A percentile compares a stretch with the other conserved stretches of the same genome.
phyloP scores from a whole-genome alignment of 495 filamentous ascomycete species.

The Neurospora terricola region DNA sequence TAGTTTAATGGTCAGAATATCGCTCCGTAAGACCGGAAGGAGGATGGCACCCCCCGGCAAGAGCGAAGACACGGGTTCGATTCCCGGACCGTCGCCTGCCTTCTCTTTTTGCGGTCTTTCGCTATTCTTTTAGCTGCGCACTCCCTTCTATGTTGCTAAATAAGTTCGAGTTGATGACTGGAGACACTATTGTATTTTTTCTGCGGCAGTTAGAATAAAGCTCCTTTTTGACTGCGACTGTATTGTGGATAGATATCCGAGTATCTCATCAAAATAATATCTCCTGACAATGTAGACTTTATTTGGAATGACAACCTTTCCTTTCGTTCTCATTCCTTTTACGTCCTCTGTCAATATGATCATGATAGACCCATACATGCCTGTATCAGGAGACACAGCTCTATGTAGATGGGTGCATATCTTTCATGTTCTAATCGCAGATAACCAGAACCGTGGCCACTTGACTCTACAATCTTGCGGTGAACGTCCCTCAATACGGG shows the following conservation, averaged over 20 bases:
- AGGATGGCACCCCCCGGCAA: not conserved
- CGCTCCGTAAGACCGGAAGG: not conserved
- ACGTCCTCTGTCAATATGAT: no score
- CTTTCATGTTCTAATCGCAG: not conserved
- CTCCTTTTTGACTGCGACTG: not conserved
- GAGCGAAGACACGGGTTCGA: not conserved
- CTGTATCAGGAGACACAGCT: not conserved
- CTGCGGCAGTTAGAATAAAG: not conserved
- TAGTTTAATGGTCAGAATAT: not conserved
- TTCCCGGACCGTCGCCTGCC: not conserved
- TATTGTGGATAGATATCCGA: not conserved
- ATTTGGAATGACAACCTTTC: no score
- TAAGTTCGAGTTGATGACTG: not conserved
- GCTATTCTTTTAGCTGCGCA: not conserved
- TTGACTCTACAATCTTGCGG: not conserved
- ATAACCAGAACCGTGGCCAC: not conserved
- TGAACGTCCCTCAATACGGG: no score
- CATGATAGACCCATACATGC: no score
- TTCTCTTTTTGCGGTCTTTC: not conserved
- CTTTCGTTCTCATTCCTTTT: no score
- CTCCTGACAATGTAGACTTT: no score
- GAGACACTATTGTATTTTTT: not conserved
- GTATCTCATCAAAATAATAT: not conserved
- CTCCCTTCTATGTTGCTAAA: not conserved
- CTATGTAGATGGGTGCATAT: not conserved